These are phyloP conservation scores for Ophiosphaerella narmari DNA, from an alignment of 2,329 filamentous ascomycete species.

Conservation along the genomic window DNA sequence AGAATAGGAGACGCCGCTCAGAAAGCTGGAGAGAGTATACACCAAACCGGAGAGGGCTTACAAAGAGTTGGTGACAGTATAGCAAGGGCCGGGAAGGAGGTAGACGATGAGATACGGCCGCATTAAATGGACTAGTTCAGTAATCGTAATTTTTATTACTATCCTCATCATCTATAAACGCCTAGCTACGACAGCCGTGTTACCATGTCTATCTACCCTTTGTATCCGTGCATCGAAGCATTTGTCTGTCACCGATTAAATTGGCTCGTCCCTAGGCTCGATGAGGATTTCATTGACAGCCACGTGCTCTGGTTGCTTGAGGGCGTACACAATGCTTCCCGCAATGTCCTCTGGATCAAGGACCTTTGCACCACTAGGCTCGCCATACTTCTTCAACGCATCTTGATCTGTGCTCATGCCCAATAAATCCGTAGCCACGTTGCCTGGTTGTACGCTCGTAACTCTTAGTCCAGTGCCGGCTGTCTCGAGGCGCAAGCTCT, in stretches of 20 bases:
- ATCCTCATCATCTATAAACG: background rate
- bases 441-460: slow-evolving; percentile 76
- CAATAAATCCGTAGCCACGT: slow-evolving; percentile 73
- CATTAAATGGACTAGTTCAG: background rate
- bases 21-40: slow-evolving; percentile 8
- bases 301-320: slow-evolving; percentile 75
- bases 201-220: too few species aligned
- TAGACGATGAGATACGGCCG: slow-evolving; percentile 13
- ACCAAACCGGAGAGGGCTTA: slow-evolving; percentile 7
- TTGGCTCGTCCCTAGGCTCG: slow-evolving; percentile 46
- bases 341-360: slow-evolving; percentile 76
- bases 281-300: slow-evolving; percentile 81
- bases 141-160: too few species aligned
- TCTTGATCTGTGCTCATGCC: slow-evolving; percentile 76
- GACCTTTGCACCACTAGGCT: slow-evolving; percentile 75
- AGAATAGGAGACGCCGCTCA: slow-evolving; percentile 5
- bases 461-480: slow-evolving; percentile 74
- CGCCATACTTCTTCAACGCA: slow-evolving; percentile 77
- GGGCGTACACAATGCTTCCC: slow-evolving; percentile 71
- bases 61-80: slow-evolving; percentile 16
- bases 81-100: slow-evolving; percentile 12
- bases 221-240: background rate
- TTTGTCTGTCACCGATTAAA: slow-evolving; percentile 10
- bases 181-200: background rate
- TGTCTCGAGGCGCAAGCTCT: slow-evolving; percentile 74